Conservation (phyloP, 306 rosid genomes). For the Pyrus betulifolia region DNA sequence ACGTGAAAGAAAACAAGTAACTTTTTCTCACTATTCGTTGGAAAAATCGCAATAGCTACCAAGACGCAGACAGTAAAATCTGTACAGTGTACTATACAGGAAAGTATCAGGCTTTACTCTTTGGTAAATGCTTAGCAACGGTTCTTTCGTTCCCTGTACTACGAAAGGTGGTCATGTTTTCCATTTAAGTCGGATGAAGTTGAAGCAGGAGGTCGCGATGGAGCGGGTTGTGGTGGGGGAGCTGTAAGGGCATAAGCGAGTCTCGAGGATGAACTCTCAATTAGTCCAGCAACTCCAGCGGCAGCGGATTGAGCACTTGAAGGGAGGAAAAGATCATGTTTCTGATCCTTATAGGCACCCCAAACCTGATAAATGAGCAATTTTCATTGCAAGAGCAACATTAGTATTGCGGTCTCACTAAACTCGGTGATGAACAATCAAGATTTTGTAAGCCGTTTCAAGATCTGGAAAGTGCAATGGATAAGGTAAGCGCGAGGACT, state of each 20-base stretch:
- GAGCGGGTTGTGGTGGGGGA: conserved; percentile 54
- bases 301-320: conserved; percentile 98
- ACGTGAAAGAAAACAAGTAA: conserved; percentile 20
- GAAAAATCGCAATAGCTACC: conserved; percentile 37
- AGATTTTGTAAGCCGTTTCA: neutral
- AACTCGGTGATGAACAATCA: neutral
- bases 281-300: conserved; percentile 95
- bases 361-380: conserved; percentile 59
- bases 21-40: neutral
- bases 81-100: conserved; percentile 80
- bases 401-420: neutral
- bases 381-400: neutral
- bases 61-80: conserved; percentile 25
- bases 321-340: conserved; percentile 96
- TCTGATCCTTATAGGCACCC: conserved; percentile 99
- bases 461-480: neutral
- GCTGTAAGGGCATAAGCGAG: conserved; percentile 82
- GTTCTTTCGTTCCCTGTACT: conserved; percentile 16
- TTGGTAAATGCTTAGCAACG: conserved; percentile 5
- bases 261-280: conserved; percentile 84
- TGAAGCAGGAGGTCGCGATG: conserved; percentile 53
- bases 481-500: conserved; percentile 21
- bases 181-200: conserved; percentile 42
- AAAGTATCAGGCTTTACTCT: conserved; percentile 1
- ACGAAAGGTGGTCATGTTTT: conserved; percentile 37